Conservation (phyloP, 129 eudicot species). For the Logfia minima region DNA sequence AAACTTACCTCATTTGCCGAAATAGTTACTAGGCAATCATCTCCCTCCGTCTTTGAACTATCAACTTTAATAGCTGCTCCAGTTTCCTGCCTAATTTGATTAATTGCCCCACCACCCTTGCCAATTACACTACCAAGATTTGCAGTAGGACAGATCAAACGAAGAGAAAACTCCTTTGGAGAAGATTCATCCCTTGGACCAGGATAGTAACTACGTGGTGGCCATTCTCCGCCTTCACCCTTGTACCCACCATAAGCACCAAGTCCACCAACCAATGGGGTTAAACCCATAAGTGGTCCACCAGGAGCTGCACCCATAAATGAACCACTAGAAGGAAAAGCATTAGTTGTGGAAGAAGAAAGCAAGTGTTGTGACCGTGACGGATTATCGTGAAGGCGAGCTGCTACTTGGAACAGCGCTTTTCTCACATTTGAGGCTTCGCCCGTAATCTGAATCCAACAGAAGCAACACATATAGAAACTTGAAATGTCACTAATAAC, state of each 20-base stretch:
- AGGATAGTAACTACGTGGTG: conserved; percentile 58
- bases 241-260: conserved; percentile 87
- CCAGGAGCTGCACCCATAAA: conserved; percentile 59
- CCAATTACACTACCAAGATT: conserved; percentile 96
- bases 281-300: conserved; percentile 71
- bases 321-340: conserved; percentile 60
- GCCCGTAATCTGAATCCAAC: conserved; percentile 66
- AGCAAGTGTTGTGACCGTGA: conserved; percentile 86
- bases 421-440: conserved; percentile 78
- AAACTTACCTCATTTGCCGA: conserved; percentile 76
- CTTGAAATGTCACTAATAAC: not conserved
- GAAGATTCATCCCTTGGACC: conserved; percentile 65
- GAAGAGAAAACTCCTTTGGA: conserved; percentile 75
- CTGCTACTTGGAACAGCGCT: conserved; percentile 75
- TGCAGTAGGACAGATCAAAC: conserved; percentile 82
- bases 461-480: not conserved
- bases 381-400: conserved; percentile 91
- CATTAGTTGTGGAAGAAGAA: conserved; percentile 52
- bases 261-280: conserved; percentile 46
- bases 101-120: conserved; percentile 81
- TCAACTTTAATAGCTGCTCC: conserved; percentile 83
- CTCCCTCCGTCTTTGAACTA: conserved; percentile 77
- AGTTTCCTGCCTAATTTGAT: conserved; percentile 92
- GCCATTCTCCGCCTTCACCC: conserved; percentile 80
- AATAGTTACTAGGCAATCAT: conserved; percentile 77